Percentiles rank a stretch among this genome's conserved stretches.
Evolutionary conservation across 2,329 filamentous ascomycete genomes (phyloP).

Genomic region (Arthrobotrys pseudoclavata): DNA sequence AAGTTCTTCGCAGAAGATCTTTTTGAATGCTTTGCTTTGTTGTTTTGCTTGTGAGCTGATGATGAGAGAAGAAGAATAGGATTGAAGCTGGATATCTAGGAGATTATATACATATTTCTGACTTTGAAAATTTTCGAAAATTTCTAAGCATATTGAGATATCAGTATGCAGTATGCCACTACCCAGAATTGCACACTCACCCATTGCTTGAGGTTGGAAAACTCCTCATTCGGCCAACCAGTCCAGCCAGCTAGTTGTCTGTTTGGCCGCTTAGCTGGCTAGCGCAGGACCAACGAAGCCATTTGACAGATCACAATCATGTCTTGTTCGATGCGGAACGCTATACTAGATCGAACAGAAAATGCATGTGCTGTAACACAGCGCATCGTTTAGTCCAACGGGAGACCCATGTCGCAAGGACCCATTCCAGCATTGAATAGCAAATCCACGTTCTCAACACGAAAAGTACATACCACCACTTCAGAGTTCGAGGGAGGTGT

Average conservation of each 20-base stretch:
- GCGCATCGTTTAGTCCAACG: conserved; percentile 49
- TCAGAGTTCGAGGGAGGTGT: conserved; percentile 27
- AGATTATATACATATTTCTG: conserved; percentile 57
- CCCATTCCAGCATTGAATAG: conserved; percentile 34
- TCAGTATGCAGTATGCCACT: conserved; percentile 7
- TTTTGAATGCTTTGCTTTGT: conserved; percentile 33
- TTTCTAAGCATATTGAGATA: neutral
- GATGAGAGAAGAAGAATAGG: conserved; percentile 45
- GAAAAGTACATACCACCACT: neutral
- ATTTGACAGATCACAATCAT: conserved; percentile 57
- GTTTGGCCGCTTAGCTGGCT: conserved; percentile 46
- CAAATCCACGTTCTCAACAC: conserved; percentile 38
- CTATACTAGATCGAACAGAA: conserved; percentile 34
- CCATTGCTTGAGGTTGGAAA: neutral
- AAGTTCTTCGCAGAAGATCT: conserved; percentile 58
- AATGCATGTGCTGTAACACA: conserved; percentile 59
- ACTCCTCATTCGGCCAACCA: conserved; percentile 19
- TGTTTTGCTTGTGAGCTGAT: conserved; percentile 56
- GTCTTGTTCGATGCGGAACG: conserved; percentile 43
- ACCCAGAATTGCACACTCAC: neutral
- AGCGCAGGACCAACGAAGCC: conserved; percentile 46
- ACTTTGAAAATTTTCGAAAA: conserved; percentile 50
- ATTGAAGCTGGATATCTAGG: conserved; percentile 38
- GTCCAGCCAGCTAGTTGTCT: conserved; percentile 29
- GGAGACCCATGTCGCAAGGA: conserved; percentile 19